phyloP scores from a whole-genome alignment of 148 eudicot species.

The Limonium bicolor region DNA sequence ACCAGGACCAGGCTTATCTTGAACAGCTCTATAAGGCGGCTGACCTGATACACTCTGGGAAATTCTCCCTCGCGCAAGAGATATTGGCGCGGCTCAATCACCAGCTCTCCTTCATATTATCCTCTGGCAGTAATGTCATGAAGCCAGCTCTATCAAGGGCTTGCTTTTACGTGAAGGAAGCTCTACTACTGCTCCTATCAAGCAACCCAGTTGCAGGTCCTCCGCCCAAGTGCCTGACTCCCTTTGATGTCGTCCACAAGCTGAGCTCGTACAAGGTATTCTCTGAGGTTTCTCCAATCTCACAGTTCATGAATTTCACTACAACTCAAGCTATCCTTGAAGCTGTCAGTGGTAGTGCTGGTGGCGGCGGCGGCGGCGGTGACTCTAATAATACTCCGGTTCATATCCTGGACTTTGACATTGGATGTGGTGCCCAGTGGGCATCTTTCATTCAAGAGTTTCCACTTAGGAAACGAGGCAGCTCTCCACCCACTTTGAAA shows the following conservation, averaged over 20 bases:
- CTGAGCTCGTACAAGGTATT: conserved; percentile 78
- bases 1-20: conserved; percentile 32
- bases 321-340: conserved; percentile 80
- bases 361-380: too few species aligned
- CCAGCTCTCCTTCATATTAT: conserved; percentile 68
- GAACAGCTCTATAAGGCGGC: conserved; percentile 81
- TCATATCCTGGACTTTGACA: conserved; percentile 77
- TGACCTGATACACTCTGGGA: conserved; percentile 64
- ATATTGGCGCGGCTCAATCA: conserved; percentile 99
- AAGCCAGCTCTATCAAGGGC: conserved; percentile 77
- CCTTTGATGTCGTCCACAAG: conserved; percentile 62
- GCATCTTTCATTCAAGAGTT: conserved; percentile 93
- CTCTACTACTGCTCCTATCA: conserved; percentile 48
- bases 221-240: conserved; percentile 22
- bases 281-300: conserved; percentile 71
- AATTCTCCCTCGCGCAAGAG: conserved; percentile 88
- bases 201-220: conserved; percentile 21
- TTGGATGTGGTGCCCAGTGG: conserved; percentile 96
- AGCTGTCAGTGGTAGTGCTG: conserved; percentile 50
- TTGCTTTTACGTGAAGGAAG: conserved; percentile 71
- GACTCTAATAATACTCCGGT: too few species aligned
- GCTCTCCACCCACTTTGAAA: conserved; percentile 41
- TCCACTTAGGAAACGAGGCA: conserved; percentile 41
- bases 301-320: conserved; percentile 76
- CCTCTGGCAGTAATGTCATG: too few species aligned